A percentile compares a stretch with the other conserved stretches of the same genome.
Evolutionary conservation across 2,329 filamentous ascomycete species (phyloP).

Genomic region (Chaetomiaceae sp.): DNA sequence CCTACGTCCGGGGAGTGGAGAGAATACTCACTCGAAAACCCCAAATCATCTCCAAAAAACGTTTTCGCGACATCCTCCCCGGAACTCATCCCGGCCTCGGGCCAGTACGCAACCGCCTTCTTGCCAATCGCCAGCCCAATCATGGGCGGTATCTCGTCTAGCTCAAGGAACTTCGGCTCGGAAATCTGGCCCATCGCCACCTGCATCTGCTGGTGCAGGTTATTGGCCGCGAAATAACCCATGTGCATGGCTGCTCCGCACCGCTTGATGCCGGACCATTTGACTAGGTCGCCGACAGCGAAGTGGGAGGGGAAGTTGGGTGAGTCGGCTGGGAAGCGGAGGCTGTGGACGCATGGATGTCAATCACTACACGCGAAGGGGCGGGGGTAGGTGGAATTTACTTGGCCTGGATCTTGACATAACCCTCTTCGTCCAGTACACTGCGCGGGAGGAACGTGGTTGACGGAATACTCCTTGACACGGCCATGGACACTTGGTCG

Average conservation of each 20-base stretch:
- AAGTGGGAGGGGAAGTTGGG: constrained; percentile 60
- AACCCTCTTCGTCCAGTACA: constrained; percentile 59
- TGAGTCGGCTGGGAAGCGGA: constrained; percentile 50
- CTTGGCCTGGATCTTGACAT: constrained; percentile 58
- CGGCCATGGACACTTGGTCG: constrained; percentile 64
- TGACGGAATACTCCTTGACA: constrained; percentile 59
- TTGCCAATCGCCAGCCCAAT: constrained; percentile 70
- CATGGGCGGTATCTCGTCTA: constrained; percentile 56
- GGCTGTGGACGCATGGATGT: constrained; percentile 33
- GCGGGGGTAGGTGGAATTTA: too few species aligned
- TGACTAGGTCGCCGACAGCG: constrained; percentile 63
- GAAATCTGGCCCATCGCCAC: constrained; percentile 39
- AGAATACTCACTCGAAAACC: constrained; percentile 37
- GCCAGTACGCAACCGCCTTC: constrained; percentile 61
- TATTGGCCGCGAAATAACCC: constrained; percentile 62
- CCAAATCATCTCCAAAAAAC: constrained; percentile 67
- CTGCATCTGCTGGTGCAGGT: constrained; percentile 62
- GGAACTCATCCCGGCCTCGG: constrained; percentile 50
- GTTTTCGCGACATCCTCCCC: constrained; percentile 59
- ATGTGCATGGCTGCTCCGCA: constrained; percentile 72
- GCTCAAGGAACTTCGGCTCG: constrained; percentile 43
- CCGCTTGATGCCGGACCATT: constrained; percentile 76
- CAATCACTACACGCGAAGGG: too few species aligned
- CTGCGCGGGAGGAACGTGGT: constrained; percentile 57
- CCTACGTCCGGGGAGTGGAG: too few species aligned